Base-by-base conservation (phyloP, 345 rosid genomes). In the Passiflora organensis region DNA sequence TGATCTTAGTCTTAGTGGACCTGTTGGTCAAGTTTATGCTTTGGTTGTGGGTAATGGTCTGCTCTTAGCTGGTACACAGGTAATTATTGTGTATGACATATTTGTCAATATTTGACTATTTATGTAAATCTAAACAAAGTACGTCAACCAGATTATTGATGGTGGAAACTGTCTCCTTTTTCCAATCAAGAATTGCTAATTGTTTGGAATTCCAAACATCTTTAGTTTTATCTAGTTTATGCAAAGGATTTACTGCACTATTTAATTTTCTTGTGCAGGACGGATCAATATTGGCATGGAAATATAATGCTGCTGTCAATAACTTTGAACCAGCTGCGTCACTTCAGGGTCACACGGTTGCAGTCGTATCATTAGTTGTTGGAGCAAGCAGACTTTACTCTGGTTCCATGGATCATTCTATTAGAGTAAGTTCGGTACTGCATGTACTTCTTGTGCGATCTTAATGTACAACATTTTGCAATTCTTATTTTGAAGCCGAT, bases 31-130 rank as follows among this genome's bases (percentile, higher is more conserved):
- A 80, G 99, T 94, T 25, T 85, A 89, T 69, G 66, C 96, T 34
- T 52, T 94, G 68, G 96, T 79, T 57, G 96, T 86, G 67, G 97
- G 89, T 18, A 73, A 83, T 66, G 89, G 75, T 61, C 72, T 93
- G 49, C 96, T 93, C 55, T 81, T 94, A 9, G 91, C 97, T 63
- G 96, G 99, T 22, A 79, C 84, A 13, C 97, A 94, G 86, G 99
- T 89, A 49, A 48, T 43, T 18, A 20, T 57, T 32, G 14, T 46
- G 32, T 12, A 0, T 10, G 36, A 10, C 10, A 23, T n/a, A 15
- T 13, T 19, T 21, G 37, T 34, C 39, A 12, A 36, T 11, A 2
- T 43, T 22, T 16, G 20, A 25, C 34, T 56, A 9, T 6, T 57
- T 43, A 10, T 38, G 41, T 18, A 16, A n/a, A 23, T 53, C 36